phyloP scores from a whole-genome alignment of 305 asterid species.

The Fraxinus latifolia region DNA sequence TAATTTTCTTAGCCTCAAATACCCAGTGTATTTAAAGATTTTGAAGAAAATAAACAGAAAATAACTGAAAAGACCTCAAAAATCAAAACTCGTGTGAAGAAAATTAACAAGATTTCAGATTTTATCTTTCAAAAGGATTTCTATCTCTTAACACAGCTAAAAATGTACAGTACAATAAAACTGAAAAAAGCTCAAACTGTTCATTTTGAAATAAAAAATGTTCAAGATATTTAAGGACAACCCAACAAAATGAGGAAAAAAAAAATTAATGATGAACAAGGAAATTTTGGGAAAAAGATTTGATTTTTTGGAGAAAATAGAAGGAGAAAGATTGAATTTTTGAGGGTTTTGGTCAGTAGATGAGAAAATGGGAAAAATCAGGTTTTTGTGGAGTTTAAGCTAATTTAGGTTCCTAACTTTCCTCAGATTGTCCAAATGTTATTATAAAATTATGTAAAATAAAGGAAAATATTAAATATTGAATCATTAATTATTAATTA shows the following conservation, averaged over 20 bases:
- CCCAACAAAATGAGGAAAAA: constrained; percentile 2
- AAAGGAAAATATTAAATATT: constrained; percentile 38
- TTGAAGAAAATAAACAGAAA: not conserved
- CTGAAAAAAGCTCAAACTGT: constrained; percentile 13
- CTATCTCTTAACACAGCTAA: constrained; percentile 15
- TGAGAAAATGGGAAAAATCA: constrained; percentile 42
- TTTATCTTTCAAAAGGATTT: constrained; percentile 17
- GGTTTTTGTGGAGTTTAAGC: constrained; percentile 35
- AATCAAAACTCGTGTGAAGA: constrained; percentile 30
- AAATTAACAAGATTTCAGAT: constrained; percentile 29
- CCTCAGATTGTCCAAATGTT: constrained; percentile 49
- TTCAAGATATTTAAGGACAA: not conserved
- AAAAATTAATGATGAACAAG: constrained; percentile 10
- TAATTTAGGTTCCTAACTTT: constrained; percentile 48
- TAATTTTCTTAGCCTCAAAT: constrained; percentile 23
- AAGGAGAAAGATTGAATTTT: constrained; percentile 22
- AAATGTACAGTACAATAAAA: not conserved
- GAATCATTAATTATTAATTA: constrained; percentile 48
- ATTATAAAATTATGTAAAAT: constrained; percentile 32
- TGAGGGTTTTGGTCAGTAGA: constrained; percentile 26
- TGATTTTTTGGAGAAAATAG: constrained; percentile 21
- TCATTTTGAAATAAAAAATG: not conserved
- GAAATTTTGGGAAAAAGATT: constrained; percentile 16
- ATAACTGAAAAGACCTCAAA: constrained; percentile 12
- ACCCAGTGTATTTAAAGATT: constrained; percentile 4